These are phyloP conservation scores for Gymnopilus dilepis DNA, from an alignment of 768 basidiomycete genomes.

Conservation along the genomic window DNA sequence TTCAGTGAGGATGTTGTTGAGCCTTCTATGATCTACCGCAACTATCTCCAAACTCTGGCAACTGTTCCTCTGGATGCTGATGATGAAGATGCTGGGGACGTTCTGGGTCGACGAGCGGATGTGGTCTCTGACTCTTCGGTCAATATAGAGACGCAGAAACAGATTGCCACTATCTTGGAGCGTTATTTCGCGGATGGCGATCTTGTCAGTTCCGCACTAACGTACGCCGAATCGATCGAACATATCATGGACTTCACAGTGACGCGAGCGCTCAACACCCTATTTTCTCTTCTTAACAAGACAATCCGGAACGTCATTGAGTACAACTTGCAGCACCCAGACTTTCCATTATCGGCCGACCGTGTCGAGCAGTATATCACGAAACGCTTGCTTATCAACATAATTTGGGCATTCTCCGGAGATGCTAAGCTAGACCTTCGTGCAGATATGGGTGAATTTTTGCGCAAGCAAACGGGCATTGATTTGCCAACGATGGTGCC, in stretches of 20 bases:
- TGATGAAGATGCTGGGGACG: conserved; percentile 77
- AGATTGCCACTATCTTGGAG: conserved; percentile 75
- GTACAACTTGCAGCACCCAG: conserved; percentile 93
- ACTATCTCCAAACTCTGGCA: conserved; percentile 83
- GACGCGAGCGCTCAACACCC: conserved; percentile 90
- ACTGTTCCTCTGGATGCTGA: conserved; percentile 83
- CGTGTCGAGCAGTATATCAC: conserved; percentile 90
- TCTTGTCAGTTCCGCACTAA: conserved; percentile 78
- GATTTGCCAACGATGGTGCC: conserved; percentile 80
- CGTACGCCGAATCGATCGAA: conserved; percentile 82
- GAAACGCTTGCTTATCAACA: conserved; percentile 86
- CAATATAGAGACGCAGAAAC: conserved; percentile 76
- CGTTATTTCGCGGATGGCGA: conserved; percentile 85
- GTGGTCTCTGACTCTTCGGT: conserved; percentile 57
- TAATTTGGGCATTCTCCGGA: conserved; percentile 98
- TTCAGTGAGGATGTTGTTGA: conserved; percentile 97
- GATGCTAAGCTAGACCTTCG: conserved; percentile 92
- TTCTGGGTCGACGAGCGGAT: conserved; percentile 66
- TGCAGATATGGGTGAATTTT: conserved; percentile 86
- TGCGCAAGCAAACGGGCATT: conserved; percentile 84
- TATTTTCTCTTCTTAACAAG: conserved; percentile 98
- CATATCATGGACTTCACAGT: conserved; percentile 99
- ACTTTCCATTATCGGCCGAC: conserved; percentile 88
- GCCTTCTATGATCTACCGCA: conserved; percentile 87
- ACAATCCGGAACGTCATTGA: conserved; percentile 92